Percentiles rank a stretch among this genome's conserved stretches.
Conservation (phyloP, 768 basidiomycete genomes). For the Suillus discolor region DNA sequence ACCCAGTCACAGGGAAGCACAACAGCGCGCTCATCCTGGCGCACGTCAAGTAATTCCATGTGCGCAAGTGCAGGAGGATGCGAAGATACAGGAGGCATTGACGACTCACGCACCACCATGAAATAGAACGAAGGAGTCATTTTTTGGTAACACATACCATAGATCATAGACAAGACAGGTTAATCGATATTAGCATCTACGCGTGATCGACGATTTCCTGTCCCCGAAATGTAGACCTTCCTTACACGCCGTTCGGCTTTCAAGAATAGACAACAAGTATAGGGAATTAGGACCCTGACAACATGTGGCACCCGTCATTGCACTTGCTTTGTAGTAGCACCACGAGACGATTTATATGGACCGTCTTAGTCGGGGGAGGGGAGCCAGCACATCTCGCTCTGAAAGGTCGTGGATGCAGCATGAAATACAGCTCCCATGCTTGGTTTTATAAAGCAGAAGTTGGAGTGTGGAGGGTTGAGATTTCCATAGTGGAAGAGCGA, state of each 20-base stretch:
- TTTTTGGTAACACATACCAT: neutral
- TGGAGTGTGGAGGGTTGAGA: conserved; percentile 33
- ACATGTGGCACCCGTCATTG: conserved; percentile 26
- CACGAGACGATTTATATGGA: conserved; percentile 34
- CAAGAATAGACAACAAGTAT: neutral
- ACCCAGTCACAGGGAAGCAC: conserved; percentile 27
- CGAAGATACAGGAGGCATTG: conserved; percentile 16
- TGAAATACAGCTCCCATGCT: conserved; percentile 9
- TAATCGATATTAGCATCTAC: neutral
- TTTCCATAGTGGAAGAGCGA: conserved; percentile 32
- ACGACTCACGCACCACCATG: neutral
- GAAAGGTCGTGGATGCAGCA: conserved; percentile 23
- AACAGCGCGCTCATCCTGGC: conserved; percentile 40
- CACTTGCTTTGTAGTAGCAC: conserved; percentile 28
- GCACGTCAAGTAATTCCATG: conserved; percentile 41
- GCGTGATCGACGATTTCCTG: neutral
- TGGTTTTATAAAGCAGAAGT: conserved; percentile 29
- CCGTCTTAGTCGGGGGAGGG: conserved; percentile 20
- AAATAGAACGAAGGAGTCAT: neutral
- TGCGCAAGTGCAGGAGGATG: conserved; percentile 30
- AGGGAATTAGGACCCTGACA: neutral
- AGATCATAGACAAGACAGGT: neutral
- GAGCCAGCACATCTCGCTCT: conserved; percentile 33
- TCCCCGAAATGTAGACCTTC: too few relatives aligned
- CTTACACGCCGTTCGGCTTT: too few relatives aligned